phyloP scores from a whole-genome alignment of 2,329 filamentous ascomycete species.

The Apiospora sp. region DNA sequence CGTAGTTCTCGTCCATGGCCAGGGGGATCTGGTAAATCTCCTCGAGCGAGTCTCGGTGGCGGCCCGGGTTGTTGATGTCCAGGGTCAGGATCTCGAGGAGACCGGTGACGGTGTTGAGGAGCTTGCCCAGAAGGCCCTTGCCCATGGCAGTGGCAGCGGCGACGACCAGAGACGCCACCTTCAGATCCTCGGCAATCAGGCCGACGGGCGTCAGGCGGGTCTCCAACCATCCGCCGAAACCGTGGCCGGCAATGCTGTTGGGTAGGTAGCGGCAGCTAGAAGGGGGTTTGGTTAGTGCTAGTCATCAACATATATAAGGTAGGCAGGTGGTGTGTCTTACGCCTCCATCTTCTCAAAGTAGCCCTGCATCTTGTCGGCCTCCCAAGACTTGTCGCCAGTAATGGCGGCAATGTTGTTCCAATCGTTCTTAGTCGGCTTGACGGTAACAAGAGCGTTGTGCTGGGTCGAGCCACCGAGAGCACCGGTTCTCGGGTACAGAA shows the following conservation, averaged over 20 bases:
- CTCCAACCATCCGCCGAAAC: conserved; percentile 38
- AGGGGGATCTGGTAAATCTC: conserved; percentile 58
- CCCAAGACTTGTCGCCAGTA: conserved; percentile 40
- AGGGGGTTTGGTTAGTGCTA: too few relatives aligned
- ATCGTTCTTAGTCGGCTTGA: conserved; percentile 53
- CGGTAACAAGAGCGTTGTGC: conserved; percentile 38
- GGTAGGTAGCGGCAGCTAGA: conserved; percentile 38
- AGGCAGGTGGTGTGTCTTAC: neutral
- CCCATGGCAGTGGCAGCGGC: conserved; percentile 52
- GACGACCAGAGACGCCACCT: conserved; percentile 54
- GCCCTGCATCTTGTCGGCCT: conserved; percentile 36
- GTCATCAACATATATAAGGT: too few relatives aligned
- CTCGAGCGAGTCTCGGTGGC: conserved; percentile 10
- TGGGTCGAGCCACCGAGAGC: conserved; percentile 48
- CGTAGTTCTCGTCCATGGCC: conserved; percentile 46
- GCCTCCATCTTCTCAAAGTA: conserved; percentile 39
- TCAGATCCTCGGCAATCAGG: conserved; percentile 52
- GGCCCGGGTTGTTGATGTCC: conserved; percentile 20
- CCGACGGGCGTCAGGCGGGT: conserved; percentile 47
- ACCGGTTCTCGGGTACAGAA: conserved; percentile 64
- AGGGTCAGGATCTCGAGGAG: conserved; percentile 57
- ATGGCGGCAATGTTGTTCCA: conserved; percentile 52
- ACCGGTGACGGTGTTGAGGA: conserved; percentile 22
- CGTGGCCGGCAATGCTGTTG: conserved; percentile 47
- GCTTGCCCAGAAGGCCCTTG: conserved; percentile 38